Evolutionary conservation across 495 filamentous ascomycete genomes (phyloP).

Genomic region (Barbatosphaeria neglecta): DNA sequence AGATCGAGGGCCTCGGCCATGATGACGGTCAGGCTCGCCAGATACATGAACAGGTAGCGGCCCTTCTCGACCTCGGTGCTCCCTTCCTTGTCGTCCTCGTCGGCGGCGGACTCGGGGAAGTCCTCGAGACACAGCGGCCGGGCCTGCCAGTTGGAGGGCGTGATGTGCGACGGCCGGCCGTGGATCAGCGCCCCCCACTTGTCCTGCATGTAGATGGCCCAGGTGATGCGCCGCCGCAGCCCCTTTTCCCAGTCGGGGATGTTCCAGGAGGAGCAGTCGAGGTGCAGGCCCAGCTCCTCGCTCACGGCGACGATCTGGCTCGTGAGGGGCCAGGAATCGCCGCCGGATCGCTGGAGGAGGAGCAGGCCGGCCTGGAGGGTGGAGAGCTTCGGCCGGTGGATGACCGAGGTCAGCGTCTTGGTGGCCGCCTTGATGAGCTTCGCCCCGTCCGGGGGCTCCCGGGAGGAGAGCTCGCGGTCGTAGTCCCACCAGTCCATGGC

Average conservation of each 20-base stretch:
- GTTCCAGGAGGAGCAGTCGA: constrained; percentile 58
- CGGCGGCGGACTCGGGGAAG: constrained; percentile 41
- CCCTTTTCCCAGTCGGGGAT: constrained; percentile 64
- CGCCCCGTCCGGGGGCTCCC: constrained; percentile 48
- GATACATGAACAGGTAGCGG: constrained; percentile 43
- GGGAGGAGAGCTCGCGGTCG: constrained; percentile 36
- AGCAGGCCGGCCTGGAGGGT: constrained; percentile 68
- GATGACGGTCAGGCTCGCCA: constrained; percentile 48
- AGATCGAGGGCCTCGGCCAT: constrained; percentile 48
- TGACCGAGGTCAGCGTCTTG: constrained; percentile 48
- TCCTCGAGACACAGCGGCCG: constrained; percentile 43
- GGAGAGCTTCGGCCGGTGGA: constrained; percentile 59
- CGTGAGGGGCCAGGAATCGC: constrained; percentile 52
- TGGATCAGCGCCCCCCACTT: constrained; percentile 63
- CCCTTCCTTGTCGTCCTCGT: constrained; percentile 41
- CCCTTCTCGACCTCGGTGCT: constrained; percentile 43
- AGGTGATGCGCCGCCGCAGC: constrained; percentile 55
- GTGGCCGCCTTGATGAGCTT: constrained; percentile 55
- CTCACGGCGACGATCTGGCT: constrained; percentile 57
- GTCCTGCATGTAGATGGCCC: constrained; percentile 67
- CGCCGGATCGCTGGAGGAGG: constrained; percentile 54
- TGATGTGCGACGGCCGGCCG: constrained; percentile 58
- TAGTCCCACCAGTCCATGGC: constrained; percentile 63
- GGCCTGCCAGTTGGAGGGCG: constrained; percentile 53
- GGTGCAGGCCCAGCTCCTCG: constrained; percentile 59